phyloP scores from a whole-genome alignment of 2,329 filamentous ascomycete genomes.

The Leptodontidium sp. region DNA sequence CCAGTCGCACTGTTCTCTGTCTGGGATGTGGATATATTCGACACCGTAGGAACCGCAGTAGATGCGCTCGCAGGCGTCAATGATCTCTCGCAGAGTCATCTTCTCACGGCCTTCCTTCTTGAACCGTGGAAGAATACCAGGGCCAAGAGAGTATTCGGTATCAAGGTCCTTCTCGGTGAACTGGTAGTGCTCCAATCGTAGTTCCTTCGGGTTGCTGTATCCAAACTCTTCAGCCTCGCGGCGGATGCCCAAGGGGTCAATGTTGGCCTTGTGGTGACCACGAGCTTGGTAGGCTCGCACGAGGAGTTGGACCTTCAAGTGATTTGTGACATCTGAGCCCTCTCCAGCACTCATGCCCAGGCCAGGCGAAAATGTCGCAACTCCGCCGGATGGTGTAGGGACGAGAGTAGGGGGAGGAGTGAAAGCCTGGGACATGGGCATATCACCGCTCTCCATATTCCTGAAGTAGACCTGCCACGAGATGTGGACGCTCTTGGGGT shows the following conservation, averaged over 20 bases:
- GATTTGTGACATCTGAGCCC: constrained; percentile 88
- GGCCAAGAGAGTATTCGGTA: constrained; percentile 88
- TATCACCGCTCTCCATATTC: constrained; percentile 98
- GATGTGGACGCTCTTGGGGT: constrained; percentile 91
- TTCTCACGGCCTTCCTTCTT: constrained; percentile 87
- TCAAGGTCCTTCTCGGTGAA: constrained; percentile 96
- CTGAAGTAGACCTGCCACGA: constrained; percentile 99
- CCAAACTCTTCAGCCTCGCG: constrained; percentile 84
- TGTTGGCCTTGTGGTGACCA: constrained; percentile 97
- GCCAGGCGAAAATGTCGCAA: constrained; percentile 76
- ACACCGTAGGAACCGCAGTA: constrained; percentile 98
- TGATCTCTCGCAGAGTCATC: constrained; percentile 96
- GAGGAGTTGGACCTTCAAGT: constrained; percentile 96
- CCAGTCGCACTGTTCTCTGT: constrained; percentile 98
- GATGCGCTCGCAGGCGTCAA: constrained; percentile 90
- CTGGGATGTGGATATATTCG: constrained; percentile 98
- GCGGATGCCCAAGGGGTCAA: constrained; percentile 94
- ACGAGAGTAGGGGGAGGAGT: constrained; percentile 93
- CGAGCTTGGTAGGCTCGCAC: constrained; percentile 98
- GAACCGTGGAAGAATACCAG: constrained; percentile 94
- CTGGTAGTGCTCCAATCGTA: constrained; percentile 91
- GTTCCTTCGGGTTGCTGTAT: constrained; percentile 88
- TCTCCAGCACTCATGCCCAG: constrained; percentile 70
- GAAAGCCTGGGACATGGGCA: constrained; percentile 98
- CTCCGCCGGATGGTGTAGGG: constrained; percentile 79